Conservation (phyloP, 768 basidiomycete species). For the Boletellus emodensis region DNA sequence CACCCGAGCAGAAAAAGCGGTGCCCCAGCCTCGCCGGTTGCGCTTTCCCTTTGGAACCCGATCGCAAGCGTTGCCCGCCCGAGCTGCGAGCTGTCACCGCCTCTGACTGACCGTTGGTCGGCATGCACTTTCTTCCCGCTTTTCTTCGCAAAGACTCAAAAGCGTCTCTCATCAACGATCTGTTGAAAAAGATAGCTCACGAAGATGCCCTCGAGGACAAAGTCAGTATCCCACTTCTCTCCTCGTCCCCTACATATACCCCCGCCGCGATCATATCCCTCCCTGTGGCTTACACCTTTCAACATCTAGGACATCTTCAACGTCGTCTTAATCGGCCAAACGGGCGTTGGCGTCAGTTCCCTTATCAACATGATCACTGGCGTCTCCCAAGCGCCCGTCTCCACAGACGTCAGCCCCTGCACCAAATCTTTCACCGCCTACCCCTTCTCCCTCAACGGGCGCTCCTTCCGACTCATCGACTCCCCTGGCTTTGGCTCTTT, state of each 20-base stretch:
- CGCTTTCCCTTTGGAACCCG: slow-evolving; percentile 10
- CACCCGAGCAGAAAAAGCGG: slow-evolving; percentile 8
- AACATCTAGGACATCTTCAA: slow-evolving; percentile 25
- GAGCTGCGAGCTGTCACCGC: no score
- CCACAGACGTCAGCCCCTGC: slow-evolving; percentile 29
- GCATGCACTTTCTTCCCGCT: slow-evolving; percentile 26
- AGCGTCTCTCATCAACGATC: slow-evolving; percentile 19
- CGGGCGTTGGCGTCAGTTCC: slow-evolving; percentile 37
- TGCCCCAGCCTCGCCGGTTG: slow-evolving; percentile 4
- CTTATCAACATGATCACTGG: slow-evolving; percentile 37
- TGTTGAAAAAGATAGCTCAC: slow-evolving; percentile 19
- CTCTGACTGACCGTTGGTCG: background rate
- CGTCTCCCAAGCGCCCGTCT: slow-evolving; percentile 15
- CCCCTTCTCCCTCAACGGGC: slow-evolving; percentile 24
- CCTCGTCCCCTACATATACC: background rate
- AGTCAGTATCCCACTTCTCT: slow-evolving; percentile 10
- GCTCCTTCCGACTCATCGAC: slow-evolving; percentile 28
- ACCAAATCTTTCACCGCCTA: slow-evolving; percentile 24
- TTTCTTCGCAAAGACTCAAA: slow-evolving; percentile 28
- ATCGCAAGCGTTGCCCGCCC: background rate
- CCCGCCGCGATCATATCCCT: background rate
- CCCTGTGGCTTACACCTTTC: background rate
- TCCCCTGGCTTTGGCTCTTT: slow-evolving; percentile 28
- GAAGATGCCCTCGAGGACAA: slow-evolving; percentile 24
- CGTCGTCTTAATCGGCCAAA: slow-evolving; percentile 30